Conservation (phyloP, 1,284 basidiomycete species). For the Sporisorium sorghi region DNA sequence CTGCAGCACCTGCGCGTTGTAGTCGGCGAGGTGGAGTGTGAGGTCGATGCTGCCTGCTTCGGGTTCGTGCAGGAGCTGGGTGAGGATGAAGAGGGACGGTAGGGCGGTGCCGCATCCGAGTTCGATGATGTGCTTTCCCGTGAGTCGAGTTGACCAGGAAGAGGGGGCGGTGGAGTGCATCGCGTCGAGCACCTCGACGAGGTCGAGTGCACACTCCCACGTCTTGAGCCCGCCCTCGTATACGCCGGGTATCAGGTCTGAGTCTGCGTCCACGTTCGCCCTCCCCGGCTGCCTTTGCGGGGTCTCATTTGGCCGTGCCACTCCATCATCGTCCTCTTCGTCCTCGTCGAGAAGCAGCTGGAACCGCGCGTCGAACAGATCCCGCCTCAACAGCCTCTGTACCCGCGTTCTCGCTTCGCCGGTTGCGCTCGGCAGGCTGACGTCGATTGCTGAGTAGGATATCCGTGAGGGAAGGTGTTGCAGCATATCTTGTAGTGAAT, state of each 20-base stretch:
- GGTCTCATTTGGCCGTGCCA: background rate
- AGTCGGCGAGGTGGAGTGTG: slow-evolving; percentile 89
- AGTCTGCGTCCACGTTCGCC: slow-evolving; percentile 71
- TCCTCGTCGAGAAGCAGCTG: slow-evolving; percentile 78
- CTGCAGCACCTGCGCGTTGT: slow-evolving; percentile 82
- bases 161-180: slow-evolving; percentile 11
- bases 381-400: slow-evolving; percentile 77
- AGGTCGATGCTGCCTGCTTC: slow-evolving; percentile 66
- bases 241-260: slow-evolving; percentile 88
- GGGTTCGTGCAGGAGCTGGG: slow-evolving; percentile 73
- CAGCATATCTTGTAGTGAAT: slow-evolving; percentile 27
- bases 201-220: slow-evolving; percentile 94
- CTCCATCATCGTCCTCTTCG: slow-evolving; percentile 36
- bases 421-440: slow-evolving; percentile 16
- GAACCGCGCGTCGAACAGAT: slow-evolving; percentile 93
- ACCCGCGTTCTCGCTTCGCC: slow-evolving; percentile 27
- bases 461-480: slow-evolving; percentile 44
- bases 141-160: slow-evolving; percentile 1
- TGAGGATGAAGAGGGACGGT: slow-evolving; percentile 81
- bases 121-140: slow-evolving; percentile 67
- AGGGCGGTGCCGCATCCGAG: slow-evolving; percentile 92
- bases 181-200: slow-evolving; percentile 71
- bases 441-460: slow-evolving; percentile 45
- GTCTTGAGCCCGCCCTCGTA: slow-evolving; percentile 98
- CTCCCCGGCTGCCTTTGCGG: slow-evolving; percentile 24